A percentile compares a stretch with the other conserved stretches of the same genome.
Evolutionary conservation across 305 asterid species (phyloP).

Genomic region (Lippia alba): DNA sequence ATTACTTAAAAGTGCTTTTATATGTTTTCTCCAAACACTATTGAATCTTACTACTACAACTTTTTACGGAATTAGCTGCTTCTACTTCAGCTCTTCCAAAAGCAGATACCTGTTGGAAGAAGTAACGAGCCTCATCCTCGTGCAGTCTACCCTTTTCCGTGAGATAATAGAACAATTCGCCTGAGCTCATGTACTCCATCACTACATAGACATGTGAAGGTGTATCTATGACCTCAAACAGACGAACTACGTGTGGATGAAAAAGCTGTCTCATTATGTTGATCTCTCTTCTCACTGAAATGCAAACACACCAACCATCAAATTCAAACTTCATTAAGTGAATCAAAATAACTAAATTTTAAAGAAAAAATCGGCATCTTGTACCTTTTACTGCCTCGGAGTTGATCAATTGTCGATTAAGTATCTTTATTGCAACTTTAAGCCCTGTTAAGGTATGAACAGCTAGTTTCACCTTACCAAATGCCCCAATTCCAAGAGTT

Average conservation of each 20-base stretch:
- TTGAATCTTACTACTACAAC: too few relatives aligned
- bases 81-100: too few relatives aligned
- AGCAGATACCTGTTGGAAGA: conserved; percentile 55
- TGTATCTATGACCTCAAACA: conserved; percentile 71
- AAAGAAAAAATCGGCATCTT: neutral
- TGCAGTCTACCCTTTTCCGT: conserved; percentile 49
- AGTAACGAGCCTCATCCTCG: conserved; percentile 56
- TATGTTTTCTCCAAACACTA: too few relatives aligned
- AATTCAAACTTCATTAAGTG: neutral
- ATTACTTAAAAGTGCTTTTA: too few relatives aligned
- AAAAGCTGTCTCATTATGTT: conserved; percentile 53
- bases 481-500: conserved; percentile 63
- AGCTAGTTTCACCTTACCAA: conserved; percentile 66
- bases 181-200: conserved; percentile 67
- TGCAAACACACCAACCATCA: neutral
- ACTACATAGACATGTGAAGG: conserved; percentile 54
- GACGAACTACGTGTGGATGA: conserved; percentile 76
- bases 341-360: neutral
- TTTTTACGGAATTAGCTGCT: too few relatives aligned
- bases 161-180: conserved; percentile 60
- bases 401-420: conserved; percentile 45
- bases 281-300: conserved; percentile 62
- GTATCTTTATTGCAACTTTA: conserved; percentile 69
- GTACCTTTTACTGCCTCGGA: conserved; percentile 55
- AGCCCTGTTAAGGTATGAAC: conserved; percentile 56